Percentiles rank a stretch among this genome's conserved stretches.
Evolutionary conservation across 108 stramenopile genomes (phyloP).

Genomic region (Nitzschia inconspicua): DNA sequence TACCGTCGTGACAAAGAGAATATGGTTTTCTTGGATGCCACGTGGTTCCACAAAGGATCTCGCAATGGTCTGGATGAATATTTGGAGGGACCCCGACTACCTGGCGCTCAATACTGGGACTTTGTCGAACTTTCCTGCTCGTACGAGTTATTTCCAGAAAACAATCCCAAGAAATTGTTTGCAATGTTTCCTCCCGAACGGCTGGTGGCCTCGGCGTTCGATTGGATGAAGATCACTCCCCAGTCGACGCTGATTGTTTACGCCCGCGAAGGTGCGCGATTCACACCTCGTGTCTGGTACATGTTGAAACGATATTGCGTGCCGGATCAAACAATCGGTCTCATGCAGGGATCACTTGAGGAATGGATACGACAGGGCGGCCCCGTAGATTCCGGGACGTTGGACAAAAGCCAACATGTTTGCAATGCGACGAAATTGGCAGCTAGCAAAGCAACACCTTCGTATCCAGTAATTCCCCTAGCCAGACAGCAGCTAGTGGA

Average conservation of each 20-base stretch:
- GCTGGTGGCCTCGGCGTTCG: slow-evolving; percentile 48
- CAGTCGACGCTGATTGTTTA: slow-evolving; percentile 43
- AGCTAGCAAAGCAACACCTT: background rate
- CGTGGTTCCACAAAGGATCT: slow-evolving; percentile 46
- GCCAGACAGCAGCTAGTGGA: slow-evolving; percentile 26
- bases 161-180: slow-evolving; percentile 16
- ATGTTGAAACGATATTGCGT: slow-evolving; percentile 44
- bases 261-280: slow-evolving; percentile 43
- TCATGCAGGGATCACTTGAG: slow-evolving; percentile 61
- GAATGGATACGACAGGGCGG: slow-evolving; percentile 63
- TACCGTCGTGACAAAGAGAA: background rate
- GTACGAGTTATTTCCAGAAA: slow-evolving; percentile 20
- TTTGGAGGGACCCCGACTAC: slow-evolving; percentile 59
- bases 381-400: slow-evolving; percentile 25
- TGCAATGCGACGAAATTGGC: background rate
- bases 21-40: slow-evolving; percentile 40
- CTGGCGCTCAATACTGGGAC: slow-evolving; percentile 59
- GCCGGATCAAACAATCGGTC: slow-evolving; percentile 26
- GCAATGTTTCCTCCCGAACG: slow-evolving; percentile 28
- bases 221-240: slow-evolving; percentile 33
- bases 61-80: slow-evolving; percentile 31
- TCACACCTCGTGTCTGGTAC: slow-evolving; percentile 68
- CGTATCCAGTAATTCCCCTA: background rate
- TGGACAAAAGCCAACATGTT: slow-evolving; percentile 20
- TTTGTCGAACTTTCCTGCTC: slow-evolving; percentile 52